A percentile compares a stretch with the other conserved stretches of the same genome.
These are phyloP conservation scores for Sanguinoderma infundibulare DNA, from an alignment of 1,284 basidiomycete genomes.

Conservation along the genomic window DNA sequence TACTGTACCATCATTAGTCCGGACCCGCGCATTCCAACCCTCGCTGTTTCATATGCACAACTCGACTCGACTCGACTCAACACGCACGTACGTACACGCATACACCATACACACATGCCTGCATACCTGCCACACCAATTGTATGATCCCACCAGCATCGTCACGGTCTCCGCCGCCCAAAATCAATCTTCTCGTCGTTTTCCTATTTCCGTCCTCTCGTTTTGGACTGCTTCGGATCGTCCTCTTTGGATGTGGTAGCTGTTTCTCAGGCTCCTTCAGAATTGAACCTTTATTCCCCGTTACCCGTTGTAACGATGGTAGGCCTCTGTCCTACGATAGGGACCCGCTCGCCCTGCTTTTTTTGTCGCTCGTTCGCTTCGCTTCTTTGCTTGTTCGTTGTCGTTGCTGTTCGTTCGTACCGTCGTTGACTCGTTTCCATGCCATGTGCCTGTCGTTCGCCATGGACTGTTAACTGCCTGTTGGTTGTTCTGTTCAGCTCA, in stretches of 20 bases:
- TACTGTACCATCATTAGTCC: conserved; percentile 25
- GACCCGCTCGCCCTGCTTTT: conserved; percentile 65
- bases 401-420: background rate
- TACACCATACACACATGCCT: conserved; percentile 1
- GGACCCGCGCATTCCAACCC: conserved; percentile 18
- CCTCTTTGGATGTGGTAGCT: background rate
- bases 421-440: background rate
- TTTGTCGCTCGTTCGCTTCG: conserved; percentile 20
- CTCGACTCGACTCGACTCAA: conserved; percentile 13
- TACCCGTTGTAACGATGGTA: conserved; percentile 60
- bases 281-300: conserved; percentile 59
- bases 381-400: background rate
- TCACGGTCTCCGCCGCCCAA: background rate
- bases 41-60: conserved; percentile 22
- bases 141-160: background rate
- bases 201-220: background rate
- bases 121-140: background rate
- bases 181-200: background rate
- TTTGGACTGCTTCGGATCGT: background rate
- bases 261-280: conserved; percentile 1
- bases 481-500: too few relatives aligned
- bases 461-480: too few relatives aligned
- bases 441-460: too few relatives aligned
- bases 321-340: conserved; percentile 59
- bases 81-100: background rate